Conservation (phyloP, 352 stramenopile species). For the Aphanomyces invadans region DNA sequence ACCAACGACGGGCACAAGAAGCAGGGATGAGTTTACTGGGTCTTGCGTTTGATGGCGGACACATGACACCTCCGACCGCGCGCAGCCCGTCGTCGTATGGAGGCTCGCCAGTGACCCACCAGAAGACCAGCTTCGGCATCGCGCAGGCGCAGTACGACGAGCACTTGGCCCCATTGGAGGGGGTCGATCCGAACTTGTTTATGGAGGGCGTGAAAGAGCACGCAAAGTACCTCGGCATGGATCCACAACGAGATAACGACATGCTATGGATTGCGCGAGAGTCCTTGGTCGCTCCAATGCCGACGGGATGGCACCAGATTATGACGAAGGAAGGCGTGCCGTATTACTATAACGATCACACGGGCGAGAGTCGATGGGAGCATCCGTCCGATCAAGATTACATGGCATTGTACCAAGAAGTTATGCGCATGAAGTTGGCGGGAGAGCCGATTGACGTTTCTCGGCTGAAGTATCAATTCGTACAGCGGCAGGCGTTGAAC, state of each 20-base stretch:
- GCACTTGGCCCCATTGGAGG: conserved; percentile 39
- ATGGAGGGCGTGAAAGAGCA: conserved; percentile 68
- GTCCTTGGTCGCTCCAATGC: conserved; percentile 64
- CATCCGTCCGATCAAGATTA: conserved; percentile 71
- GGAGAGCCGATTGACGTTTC: conserved; percentile 28
- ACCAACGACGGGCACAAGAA: conserved; percentile 15
- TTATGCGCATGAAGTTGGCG: conserved; percentile 31
- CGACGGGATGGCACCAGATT: conserved; percentile 57
- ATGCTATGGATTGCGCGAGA: conserved; percentile 69
- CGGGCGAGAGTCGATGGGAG: conserved; percentile 74
- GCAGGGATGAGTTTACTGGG: conserved; percentile 18
- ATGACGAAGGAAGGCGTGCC: conserved; percentile 47
- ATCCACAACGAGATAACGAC: conserved; percentile 42
- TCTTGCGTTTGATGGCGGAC: conserved; percentile 11
- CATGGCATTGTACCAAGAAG: conserved; percentile 40
- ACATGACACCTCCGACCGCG: neutral
- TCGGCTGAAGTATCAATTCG: conserved; percentile 35
- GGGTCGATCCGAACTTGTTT: conserved; percentile 56
- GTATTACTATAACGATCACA: conserved; percentile 78
- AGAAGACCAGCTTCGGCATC: too few species aligned
- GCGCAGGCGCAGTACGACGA: neutral
- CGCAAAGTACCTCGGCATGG: conserved; percentile 54
- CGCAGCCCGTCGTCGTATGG: neutral
- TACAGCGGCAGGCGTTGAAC: neutral
- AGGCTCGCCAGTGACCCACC: neutral